phyloP scores from a whole-genome alignment of 2,329 filamentous ascomycete species.

The Colletotrichum zoysiae region DNA sequence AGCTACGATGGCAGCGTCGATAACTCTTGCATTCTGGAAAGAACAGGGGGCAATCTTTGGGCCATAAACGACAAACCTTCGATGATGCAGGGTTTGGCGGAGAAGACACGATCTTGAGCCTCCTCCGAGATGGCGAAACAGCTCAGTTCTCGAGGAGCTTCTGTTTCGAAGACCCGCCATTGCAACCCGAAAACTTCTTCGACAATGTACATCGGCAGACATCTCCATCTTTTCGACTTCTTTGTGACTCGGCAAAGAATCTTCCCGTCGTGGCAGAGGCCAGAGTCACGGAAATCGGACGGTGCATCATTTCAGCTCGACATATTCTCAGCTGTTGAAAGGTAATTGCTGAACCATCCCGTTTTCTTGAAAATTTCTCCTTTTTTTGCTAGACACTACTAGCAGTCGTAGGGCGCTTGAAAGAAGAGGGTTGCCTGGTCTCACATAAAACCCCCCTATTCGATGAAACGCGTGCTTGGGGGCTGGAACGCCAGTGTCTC shows the following conservation, averaged over 20 bases:
- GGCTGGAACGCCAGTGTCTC: constrained; percentile 3
- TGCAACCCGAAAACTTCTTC: no score
- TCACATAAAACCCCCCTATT: background rate
- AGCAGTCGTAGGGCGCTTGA: background rate
- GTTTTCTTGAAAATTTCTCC: no score
- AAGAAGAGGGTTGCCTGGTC: background rate
- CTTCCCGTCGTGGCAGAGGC: background rate
- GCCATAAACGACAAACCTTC: background rate
- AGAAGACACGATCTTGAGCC: constrained; percentile 17
- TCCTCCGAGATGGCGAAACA: constrained; percentile 22
- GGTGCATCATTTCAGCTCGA: background rate
- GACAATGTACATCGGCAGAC: background rate
- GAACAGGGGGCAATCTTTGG: no score
- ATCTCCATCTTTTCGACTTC: background rate
- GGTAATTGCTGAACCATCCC: background rate
- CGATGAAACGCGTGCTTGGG: constrained; percentile 17
- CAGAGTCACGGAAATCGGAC: background rate
- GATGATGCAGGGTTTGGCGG: background rate
- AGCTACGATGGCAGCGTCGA: no score
- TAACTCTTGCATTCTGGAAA: background rate
- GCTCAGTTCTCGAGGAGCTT: background rate
- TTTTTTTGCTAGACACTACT: background rate
- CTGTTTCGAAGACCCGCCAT: no score
- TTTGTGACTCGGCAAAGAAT: background rate
- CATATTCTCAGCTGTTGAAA: background rate